Conservation (phyloP, 2,329 filamentous ascomycete species). For the Fusarium beomiforme region DNA sequence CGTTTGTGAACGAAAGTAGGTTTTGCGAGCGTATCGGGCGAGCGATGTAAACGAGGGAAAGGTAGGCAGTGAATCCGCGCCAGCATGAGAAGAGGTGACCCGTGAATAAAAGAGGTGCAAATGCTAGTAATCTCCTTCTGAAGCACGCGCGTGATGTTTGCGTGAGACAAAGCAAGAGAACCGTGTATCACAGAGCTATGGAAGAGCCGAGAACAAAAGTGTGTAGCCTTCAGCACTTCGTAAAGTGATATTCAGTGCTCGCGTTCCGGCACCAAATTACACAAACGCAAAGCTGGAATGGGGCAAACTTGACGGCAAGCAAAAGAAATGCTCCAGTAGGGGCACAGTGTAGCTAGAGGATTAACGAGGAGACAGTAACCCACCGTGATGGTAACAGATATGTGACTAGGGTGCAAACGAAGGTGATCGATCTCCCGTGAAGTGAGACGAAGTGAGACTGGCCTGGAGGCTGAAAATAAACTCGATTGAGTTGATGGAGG, state of each 20-base stretch:
- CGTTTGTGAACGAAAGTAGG: constrained; percentile 9
- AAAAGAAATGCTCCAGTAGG: background rate
- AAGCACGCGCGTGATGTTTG: constrained; percentile 40
- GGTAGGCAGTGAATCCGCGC: constrained; percentile 25
- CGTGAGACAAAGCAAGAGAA: constrained; percentile 44
- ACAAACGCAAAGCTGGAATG: constrained; percentile 14
- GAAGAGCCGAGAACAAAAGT: constrained; percentile 30
- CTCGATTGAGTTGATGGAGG: constrained; percentile 27
- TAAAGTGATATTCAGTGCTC: constrained; percentile 28
- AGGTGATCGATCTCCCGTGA: constrained; percentile 31
- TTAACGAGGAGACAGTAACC: background rate
- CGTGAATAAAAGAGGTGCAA: constrained; percentile 22
- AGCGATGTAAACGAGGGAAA: constrained; percentile 11
- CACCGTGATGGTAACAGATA: constrained; percentile 31
- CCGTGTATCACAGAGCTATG: constrained; percentile 37
- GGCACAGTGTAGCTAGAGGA: background rate
- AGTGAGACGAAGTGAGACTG: constrained; percentile 32
- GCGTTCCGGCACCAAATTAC: constrained; percentile 8
- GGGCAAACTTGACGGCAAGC: background rate
- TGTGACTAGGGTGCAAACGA: constrained; percentile 36
- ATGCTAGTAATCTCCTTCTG: constrained; percentile 13
- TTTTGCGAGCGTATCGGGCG: constrained; percentile 1
- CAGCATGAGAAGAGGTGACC: constrained; percentile 2
- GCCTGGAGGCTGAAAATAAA: constrained; percentile 15
- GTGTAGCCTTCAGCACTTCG: constrained; percentile 20